Percentiles rank a stretch among this genome's conserved stretches.
These are phyloP conservation scores for Adiantum capillusveneris DNA, from an alignment of 75 land plant species.

Conservation along the genomic window DNA sequence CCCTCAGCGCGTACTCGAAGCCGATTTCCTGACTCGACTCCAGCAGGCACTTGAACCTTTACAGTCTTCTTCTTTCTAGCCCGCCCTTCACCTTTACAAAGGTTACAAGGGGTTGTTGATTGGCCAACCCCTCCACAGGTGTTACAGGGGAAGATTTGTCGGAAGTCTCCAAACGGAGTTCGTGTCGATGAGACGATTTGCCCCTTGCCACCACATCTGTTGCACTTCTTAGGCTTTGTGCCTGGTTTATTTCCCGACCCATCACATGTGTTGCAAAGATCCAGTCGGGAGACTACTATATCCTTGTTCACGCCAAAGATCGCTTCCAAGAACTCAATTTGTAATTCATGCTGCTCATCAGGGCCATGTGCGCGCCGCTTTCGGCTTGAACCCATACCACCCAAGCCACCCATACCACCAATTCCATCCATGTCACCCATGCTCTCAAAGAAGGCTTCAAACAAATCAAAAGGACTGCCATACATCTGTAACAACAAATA, in stretches of 20 bases:
- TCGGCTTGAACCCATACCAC: conserved; percentile 17
- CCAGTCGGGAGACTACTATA: conserved; percentile 24
- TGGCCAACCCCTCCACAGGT: conserved; percentile 24
- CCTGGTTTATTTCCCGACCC: conserved; percentile 33
- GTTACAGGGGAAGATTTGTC: conserved; percentile 29
- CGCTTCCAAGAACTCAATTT: conserved; percentile 28
- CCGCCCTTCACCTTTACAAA: conserved; percentile 26
- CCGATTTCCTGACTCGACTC: conserved; percentile 31
- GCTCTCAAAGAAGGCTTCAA: conserved; percentile 32
- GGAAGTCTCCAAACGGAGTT: conserved; percentile 30
- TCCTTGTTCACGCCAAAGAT: conserved; percentile 31
- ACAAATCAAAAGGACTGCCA: conserved; percentile 30
- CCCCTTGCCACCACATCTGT: conserved; percentile 37
- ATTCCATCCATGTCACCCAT: conserved; percentile 2
- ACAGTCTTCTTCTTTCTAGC: conserved; percentile 20
- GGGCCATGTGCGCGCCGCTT: conserved; percentile 28
- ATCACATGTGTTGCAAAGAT: conserved; percentile 22
- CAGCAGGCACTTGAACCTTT: conserved; percentile 29
- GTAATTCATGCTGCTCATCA: conserved; percentile 30
- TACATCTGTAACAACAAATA: conserved; percentile 14
- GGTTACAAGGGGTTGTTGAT: conserved; percentile 17
- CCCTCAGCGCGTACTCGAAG: conserved; percentile 35
- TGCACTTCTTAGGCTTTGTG: conserved; percentile 27
- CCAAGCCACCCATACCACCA: conserved; percentile 27
- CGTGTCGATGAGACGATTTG: conserved; percentile 29